Percentiles rank a stretch among this genome's conserved stretches.
Evolutionary conservation across 805 yeast species (phyloP).

Genomic region (Maudiozyma saulgeensis): DNA sequence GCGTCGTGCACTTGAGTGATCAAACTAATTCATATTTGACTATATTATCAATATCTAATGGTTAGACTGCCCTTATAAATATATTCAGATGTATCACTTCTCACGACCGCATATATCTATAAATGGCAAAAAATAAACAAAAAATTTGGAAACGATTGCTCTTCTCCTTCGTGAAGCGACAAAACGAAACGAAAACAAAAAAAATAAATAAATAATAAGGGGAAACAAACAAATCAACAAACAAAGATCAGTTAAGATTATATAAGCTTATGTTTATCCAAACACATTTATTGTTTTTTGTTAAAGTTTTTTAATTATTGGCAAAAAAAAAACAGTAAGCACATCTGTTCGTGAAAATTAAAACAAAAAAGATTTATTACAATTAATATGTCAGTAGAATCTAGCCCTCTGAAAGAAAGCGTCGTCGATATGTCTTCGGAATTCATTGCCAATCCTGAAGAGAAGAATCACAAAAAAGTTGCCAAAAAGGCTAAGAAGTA

Average conservation of each 20-base stretch:
- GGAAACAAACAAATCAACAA: neutral
- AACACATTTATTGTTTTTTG: no score
- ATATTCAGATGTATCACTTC: neutral
- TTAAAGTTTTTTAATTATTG: no score
- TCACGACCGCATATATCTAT: neutral
- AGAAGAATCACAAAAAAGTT: no score
- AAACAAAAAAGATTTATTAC: neutral
- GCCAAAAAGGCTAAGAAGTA: neutral
- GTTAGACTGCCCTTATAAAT: no score
- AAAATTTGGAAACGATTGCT: neutral
- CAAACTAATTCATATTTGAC: neutral
- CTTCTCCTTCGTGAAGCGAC: no score
- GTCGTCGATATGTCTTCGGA: neutral
- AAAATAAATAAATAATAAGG: neutral
- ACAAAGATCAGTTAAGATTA: neutral
- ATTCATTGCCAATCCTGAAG: no score
- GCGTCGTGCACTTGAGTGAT: slow-evolving; percentile 25
- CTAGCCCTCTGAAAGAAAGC: neutral
- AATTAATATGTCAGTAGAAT: neutral
- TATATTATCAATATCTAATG: no score
- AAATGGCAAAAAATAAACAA: neutral
- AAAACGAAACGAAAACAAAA: no score
- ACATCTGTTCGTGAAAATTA: neutral
- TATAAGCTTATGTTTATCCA: no score
- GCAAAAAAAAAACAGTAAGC: no score